Base-by-base conservation (phyloP, 2,329 filamentous ascomycete genomes). In the Fusarium longipes region DNA sequence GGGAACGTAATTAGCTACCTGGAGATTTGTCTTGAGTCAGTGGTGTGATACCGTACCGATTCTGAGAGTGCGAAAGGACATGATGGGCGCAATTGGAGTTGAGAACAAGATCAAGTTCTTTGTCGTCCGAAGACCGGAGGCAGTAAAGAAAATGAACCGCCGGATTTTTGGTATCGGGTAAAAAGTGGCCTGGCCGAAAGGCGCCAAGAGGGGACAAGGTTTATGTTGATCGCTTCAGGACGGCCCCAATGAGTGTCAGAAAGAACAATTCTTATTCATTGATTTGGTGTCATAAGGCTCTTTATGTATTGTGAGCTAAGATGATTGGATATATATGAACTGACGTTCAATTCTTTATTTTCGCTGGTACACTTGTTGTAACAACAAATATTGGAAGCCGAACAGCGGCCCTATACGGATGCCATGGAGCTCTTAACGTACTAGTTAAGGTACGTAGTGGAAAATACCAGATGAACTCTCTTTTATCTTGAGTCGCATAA, bases 41-140 rank as follows among this genome's bases (percentile, higher is more conserved):
- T 30, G 30, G 20, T 29, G 27, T 24, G 22, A 22, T 20, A 20
- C 33, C 60, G 42, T 73, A 81, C 79, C 79, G 54, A 81, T 81
- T 77, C 77, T 76, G 45, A 81, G 77, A 30, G 79, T 81, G 70
- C 79, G 80, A 62, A 80, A 65, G 52, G 79, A 78, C 79, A 81
- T 81, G 60, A 56, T 76, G 70, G 67, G 57, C 63, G 58, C 63
- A 73, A 71, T 73, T 70, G 71, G 39, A 39, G 45, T 68, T 54
- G 51, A 60, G 54, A 53, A 52, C 58, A 61, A 63, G 65, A 35
- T 60, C 50, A 71, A 72, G 70, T 70, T 73, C 71, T 68, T 48
- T 38, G 58, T 57, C 47, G 35, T 67, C 70, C 72, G 72, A 74
- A 51, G 54, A 74, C 42, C 72, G 72, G 73, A 75, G 70, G 55